Conservation (phyloP, 176 grass and related monocot genomes). For the sorghum (Sorghum bicolor) region DNA sequence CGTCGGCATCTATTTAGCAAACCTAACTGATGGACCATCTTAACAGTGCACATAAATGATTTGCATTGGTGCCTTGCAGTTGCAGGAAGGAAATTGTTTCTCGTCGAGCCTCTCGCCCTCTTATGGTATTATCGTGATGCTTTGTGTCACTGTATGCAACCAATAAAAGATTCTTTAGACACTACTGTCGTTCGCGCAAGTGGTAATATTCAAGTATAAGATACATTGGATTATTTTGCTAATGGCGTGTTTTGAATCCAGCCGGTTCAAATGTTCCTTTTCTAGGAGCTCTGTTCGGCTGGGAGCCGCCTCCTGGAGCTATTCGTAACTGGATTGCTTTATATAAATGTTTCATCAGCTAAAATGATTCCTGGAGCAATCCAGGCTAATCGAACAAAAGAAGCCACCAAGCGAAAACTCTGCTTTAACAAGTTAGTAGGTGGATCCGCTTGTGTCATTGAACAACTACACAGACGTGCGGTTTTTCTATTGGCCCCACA, state of each 20-base stretch:
- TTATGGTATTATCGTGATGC: neutral
- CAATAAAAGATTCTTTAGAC: too few relatives aligned
- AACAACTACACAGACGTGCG: neutral
- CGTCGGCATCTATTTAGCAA: neutral
- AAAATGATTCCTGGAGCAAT: too few relatives aligned
- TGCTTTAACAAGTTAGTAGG: neutral
- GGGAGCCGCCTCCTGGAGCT: too few relatives aligned
- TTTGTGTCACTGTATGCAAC: neutral
- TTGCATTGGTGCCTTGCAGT: neutral
- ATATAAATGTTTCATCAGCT: too few relatives aligned
- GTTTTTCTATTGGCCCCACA: neutral
- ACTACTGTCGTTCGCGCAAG: too few relatives aligned
- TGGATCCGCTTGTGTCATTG: neutral
- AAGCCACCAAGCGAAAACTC: neutral
- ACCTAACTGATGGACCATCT: constrained; percentile 29
- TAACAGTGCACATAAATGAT: constrained; percentile 38
- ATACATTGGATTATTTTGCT: too few relatives aligned
- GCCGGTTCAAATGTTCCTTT: too few relatives aligned
- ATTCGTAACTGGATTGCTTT: too few relatives aligned
- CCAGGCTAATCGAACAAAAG: too few relatives aligned
- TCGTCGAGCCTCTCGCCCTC: neutral
- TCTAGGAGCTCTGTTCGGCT: too few relatives aligned
- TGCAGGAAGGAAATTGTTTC: neutral
- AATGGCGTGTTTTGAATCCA: too few relatives aligned
- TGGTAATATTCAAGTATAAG: too few relatives aligned